These are phyloP conservation scores for Pseudogymnoascus sp. DNA, from an alignment of 2,329 filamentous ascomycete species.

Conservation along the genomic window DNA sequence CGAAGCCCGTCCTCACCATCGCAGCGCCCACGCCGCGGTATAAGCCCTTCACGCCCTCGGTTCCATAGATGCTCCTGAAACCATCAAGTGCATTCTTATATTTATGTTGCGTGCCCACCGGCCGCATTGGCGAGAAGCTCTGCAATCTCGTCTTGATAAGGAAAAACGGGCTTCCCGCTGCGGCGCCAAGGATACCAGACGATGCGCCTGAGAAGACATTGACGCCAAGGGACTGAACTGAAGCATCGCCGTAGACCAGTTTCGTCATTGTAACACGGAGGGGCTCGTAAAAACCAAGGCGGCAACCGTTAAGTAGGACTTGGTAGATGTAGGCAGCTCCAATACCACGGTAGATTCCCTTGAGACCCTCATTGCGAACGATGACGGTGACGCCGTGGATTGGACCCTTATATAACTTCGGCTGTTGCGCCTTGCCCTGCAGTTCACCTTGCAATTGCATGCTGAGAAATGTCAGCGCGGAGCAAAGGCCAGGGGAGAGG, in stretches of 20 bases:
- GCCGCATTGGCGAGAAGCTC: conserved; percentile 84
- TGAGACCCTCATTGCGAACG: conserved; percentile 77
- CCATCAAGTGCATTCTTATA: conserved; percentile 85
- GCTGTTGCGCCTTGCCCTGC: conserved; percentile 74
- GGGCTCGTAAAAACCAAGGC: conserved; percentile 95
- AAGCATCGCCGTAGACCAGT: conserved; percentile 61
- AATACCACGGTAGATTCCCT: conserved; percentile 79
- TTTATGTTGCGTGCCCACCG: conserved; percentile 92
- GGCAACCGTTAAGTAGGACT: conserved; percentile 90
- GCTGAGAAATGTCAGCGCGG: conserved; percentile 35
- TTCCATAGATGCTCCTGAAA: conserved; percentile 65
- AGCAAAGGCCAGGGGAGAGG: background rate
- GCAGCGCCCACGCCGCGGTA: conserved; percentile 88
- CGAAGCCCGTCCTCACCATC: conserved; percentile 93
- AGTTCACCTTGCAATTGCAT: conserved; percentile 96
- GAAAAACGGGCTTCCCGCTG: conserved; percentile 94
- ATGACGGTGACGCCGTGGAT: conserved; percentile 88
- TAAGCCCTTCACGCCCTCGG: conserved; percentile 71
- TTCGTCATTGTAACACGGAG: conserved; percentile 65
- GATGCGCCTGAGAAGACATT: conserved; percentile 90
- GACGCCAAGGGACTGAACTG: conserved; percentile 75
- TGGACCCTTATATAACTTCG: conserved; percentile 82
- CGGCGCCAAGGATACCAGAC: conserved; percentile 84
- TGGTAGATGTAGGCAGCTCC: conserved; percentile 95
- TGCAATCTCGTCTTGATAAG: conserved; percentile 94